Base-by-base conservation (phyloP, 2,329 filamentous ascomycete genomes). In the Aureobasidium melanogenum region DNA sequence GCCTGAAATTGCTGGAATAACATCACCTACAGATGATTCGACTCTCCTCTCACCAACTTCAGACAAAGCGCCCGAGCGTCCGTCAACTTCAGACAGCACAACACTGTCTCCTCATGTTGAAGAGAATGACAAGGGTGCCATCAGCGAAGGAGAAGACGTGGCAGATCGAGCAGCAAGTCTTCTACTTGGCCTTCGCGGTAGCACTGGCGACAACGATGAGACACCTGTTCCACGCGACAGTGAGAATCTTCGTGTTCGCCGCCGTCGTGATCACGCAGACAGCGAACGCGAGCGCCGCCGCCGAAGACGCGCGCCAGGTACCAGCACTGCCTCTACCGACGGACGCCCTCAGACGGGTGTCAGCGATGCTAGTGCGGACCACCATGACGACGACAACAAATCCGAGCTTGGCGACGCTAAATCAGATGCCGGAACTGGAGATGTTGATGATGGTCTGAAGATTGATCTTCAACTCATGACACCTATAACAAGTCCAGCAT, bases 81-180 rank as follows among this genome's bases (percentile, higher is more conserved):
- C 56, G 3, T 36, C 34, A 14, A 60, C 46, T 7, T 50, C 39
- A 5, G 32, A 39, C 34, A 41, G 32, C 17, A 50, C 43, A 12
- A 30, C 47, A 28, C 38, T 56, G 5, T 19, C 52, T 22, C 38
- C 39, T 44, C 38, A 43, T 34, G 60, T 55, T 24, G 64, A 64
- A 43, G 65, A 64, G 39, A 58, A 14, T 62, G 65, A 39, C 68
- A 73, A 30, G 72, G 66, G 64, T 38, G 54, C 70, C 28, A 66
- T 73, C 6, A 68, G 66, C 60, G 80, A 82, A 60, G 78, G 79
- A 44, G 81, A 92, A 73, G 91, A 96, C 65, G 85, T 97, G 30
- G 92, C 91, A 3, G 88, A 92, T 67, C 84, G 91, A 57, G 92
- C 93, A 2, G 91, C 91, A 1, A 84, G 87, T 65, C 78, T 97